phyloP scores from a whole-genome alignment of 441 rosid genomes.

The Corymbia citriodora region DNA sequence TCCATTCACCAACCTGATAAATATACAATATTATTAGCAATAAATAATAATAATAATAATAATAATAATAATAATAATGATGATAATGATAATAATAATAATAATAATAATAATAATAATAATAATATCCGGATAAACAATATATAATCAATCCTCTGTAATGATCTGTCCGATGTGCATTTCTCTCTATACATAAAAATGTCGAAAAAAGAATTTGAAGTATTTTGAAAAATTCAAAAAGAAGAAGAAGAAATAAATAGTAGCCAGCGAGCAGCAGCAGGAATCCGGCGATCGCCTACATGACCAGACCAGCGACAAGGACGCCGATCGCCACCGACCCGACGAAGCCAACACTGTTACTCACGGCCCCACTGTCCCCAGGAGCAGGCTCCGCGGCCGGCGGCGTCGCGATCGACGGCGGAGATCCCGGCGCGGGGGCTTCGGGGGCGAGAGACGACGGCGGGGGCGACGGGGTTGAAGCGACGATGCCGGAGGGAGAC shows the following conservation, averaged over 20 bases:
- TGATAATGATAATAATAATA: no score
- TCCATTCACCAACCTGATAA: neutral
- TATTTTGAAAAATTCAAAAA: no score
- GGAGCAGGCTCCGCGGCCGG: neutral
- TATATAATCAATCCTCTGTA: neutral
- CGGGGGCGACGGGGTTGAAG: neutral
- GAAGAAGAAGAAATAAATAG: neutral
- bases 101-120: no score
- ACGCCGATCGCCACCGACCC: neutral
- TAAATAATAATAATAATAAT: no score
- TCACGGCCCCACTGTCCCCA: neutral
- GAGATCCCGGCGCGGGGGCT: neutral
- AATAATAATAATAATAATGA: no score
- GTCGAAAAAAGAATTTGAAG: neutral
- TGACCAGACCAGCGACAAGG: neutral
- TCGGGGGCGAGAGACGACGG: neutral
- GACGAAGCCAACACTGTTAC: neutral
- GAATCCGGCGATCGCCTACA: neutral
- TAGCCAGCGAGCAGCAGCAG: neutral
- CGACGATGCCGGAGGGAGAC: neutral
- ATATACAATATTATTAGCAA: no score
- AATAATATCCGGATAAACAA: no score
- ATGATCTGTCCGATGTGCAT: neutral
- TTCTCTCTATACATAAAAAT: neutral
- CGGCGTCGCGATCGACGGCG: neutral